Base-by-base conservation (phyloP, 768 basidiomycete species). In the Antrodiella citrinella region DNA sequence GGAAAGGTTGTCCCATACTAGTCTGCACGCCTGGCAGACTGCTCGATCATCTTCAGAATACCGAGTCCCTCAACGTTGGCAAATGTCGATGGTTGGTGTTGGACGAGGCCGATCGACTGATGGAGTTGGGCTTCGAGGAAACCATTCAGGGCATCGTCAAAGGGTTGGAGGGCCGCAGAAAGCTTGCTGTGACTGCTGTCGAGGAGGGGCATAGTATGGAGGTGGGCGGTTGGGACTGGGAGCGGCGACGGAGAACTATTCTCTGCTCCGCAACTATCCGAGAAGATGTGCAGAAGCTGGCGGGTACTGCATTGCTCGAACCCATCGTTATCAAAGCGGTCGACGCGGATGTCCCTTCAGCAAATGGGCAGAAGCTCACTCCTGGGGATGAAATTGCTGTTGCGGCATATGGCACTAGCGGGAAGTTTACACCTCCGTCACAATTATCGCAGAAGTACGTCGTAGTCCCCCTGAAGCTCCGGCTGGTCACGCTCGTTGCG, bases 71-170 rank as follows among this genome's bases (percentile, higher is more conserved):
- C 68, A 84, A 93, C 52, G 79, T 94, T 49, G 92, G 86, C 47
- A 95, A 94, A 69, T 91, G 90, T 64, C 81, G 90, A 44, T 99
- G 95, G 92, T 75, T 99, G 24, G 84, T 99, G 7, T 80, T 98
- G 21, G 96, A 99, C 62, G 96, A 99, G 70, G 94, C 95, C 4
- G 96, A 99, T 67, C 76, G 93, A 39, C 70, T 99, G 46, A 98
- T 98, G 94, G 94, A 98, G 55, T 80, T 98, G 40, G 96, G 96
- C 0, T 99, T 99, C 55, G 94, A 96, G 65, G 93, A 98, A 62
- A 91, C 92, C 0, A 87, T 99, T 59, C 80, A 78, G 50, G 92
- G 91, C 1, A 96, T 98, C 55, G 70, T 98, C 26, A 79, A 84
- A 59, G 84, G 86, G 9, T 66, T 99, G 19, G 92, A 97, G 51